Evolutionary conservation across 441 rosid genomes (phyloP), one percentile per base, ranked within the genome.

Genomic region (Pelargonium fulgidum): DNA sequence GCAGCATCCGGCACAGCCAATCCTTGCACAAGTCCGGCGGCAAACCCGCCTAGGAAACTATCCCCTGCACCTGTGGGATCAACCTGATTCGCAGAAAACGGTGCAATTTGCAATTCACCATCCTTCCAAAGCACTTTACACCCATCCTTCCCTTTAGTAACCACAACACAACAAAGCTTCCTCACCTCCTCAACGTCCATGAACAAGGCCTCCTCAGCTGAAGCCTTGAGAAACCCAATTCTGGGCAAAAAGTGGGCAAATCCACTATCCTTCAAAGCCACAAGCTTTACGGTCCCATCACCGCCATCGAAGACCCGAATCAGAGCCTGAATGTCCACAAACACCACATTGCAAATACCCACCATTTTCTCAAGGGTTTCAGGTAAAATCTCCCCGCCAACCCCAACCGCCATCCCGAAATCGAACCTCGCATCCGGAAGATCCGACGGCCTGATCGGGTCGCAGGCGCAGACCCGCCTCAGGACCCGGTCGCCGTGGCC

Each of bases 11-110:
- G 85, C 52, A 86, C 86, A 10, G 78, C 64, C 85, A 93, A 79
- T 3, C 89, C 93, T 24, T 84, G 87, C 17, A 87, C 91, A 80
- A 91, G 85, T 0, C 98, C 98, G 1, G 79, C 84, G 47, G 81
- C 89, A 47, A 91, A 76, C 14, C 98, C 98, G 17, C 95, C 96
- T 0, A 89, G 78, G 63, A 87, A 93, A 33, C 96, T 91, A 62
- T 91, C 98, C 13, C 97, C 98, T 0, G 98, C 98, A 8, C 97
- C 97, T 0, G 97, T 93, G 4, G 97, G 98, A 84, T 89, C 98
- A 64, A 87, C 81, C 84, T 89, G 92, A 78, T 75, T 80, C 0
- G 92, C 96, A 59, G n/a, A 13, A 66, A 91, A 93, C 0, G 98
- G 98, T 24, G 76, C 73, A 52, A 89, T 66, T 39, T 45, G 68